Evolutionary conservation across 345 rosid genomes (phyloP).

Genomic region (Aegle marmelos): DNA sequence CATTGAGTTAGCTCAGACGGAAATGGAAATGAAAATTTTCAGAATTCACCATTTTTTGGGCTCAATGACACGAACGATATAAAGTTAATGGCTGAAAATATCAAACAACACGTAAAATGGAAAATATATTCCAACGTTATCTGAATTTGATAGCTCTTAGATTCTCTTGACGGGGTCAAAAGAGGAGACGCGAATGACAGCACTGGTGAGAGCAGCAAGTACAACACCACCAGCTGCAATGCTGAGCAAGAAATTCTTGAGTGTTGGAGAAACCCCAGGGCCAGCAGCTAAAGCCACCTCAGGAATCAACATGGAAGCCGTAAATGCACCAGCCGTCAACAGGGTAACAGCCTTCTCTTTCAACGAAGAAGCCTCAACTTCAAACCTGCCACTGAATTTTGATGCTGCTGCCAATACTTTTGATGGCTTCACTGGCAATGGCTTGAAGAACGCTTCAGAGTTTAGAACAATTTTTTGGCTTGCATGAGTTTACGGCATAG

Average conservation of each 20-base stretch:
- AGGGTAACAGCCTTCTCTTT: conserved; percentile 59
- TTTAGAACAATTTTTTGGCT: conserved; percentile 42
- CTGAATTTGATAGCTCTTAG: conserved; percentile 9
- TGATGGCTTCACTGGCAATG: conserved; percentile 50
- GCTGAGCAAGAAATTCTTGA: conserved; percentile 47
- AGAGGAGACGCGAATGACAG: conserved; percentile 37
- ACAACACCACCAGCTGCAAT: conserved; percentile 43
- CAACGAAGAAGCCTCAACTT: conserved; percentile 46
- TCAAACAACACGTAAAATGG: conserved; percentile 1
- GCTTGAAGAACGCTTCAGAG: conserved; percentile 49
- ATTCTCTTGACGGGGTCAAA: conserved; percentile 42
- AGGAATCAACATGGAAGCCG: conserved; percentile 59
- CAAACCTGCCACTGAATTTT: conserved; percentile 25
- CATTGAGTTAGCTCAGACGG: too few species aligned
- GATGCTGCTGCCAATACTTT: conserved; percentile 27
- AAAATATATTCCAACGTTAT: neutral
- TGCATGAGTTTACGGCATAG: conserved; percentile 44
- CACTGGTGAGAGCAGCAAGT: conserved; percentile 28
- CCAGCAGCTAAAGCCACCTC: conserved; percentile 56
- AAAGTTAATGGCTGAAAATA: conserved; percentile 8
- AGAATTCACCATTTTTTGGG: too few species aligned
- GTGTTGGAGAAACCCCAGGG: conserved; percentile 27
- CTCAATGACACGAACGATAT: conserved; percentile 1
- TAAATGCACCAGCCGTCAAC: conserved; percentile 51
- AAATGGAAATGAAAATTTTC: too few species aligned